Conservation (phyloP, 2,329 filamentous ascomycete species). For the Xylariomycetidae sp. region DNA sequence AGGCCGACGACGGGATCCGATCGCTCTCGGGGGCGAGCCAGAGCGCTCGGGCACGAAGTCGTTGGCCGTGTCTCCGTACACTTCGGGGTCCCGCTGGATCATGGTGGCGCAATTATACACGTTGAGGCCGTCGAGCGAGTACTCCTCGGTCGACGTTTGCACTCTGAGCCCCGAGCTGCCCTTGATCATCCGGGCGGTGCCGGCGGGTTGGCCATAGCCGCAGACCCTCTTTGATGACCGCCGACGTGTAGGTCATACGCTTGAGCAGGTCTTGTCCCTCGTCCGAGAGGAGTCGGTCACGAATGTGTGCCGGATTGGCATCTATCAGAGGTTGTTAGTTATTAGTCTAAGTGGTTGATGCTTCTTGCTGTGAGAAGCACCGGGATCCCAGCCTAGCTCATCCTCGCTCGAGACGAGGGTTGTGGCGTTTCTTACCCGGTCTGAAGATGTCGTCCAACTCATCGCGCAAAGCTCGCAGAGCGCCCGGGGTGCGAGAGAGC, state of each 20-base stretch:
- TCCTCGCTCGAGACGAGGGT: background rate
- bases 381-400: background rate
- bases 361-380: background rate
- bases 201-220: conserved; percentile 10
- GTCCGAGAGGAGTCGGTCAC: background rate
- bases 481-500: conserved; percentile 1
- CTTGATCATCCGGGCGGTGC: conserved; percentile 4
- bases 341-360: background rate
- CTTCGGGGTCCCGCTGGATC: background rate
- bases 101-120: background rate
- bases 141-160: too few species aligned
- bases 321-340: background rate
- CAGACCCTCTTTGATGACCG: conserved; percentile 10
- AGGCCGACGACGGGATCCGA: background rate
- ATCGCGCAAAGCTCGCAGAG: conserved; percentile 1
- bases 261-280: background rate
- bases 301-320: background rate
- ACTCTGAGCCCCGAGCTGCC: conserved; percentile 5
- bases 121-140: background rate
- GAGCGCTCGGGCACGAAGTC: background rate
- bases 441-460: conserved; percentile 2
- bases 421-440: background rate
- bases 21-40: background rate
- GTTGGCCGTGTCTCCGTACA: background rate
- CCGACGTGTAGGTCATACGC: background rate